Evolutionary conservation across 2,329 filamentous ascomycete genomes (phyloP).

Genomic region (Periconia sp.): DNA sequence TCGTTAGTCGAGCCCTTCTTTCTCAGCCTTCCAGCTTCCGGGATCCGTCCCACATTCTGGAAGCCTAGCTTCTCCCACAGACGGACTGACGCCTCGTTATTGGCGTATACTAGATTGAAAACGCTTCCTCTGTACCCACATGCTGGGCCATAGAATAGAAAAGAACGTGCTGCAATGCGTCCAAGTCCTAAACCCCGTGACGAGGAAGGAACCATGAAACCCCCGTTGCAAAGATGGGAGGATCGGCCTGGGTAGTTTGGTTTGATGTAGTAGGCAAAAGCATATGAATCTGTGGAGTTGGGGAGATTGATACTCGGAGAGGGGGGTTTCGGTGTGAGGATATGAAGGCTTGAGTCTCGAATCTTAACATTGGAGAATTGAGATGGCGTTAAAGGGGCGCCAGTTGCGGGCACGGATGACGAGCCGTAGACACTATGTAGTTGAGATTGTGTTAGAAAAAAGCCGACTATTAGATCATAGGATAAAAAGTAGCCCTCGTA

Average conservation of each 20-base stretch:
- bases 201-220: conserved; percentile 44
- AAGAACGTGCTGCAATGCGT: conserved; percentile 12
- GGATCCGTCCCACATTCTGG: conserved; percentile 8
- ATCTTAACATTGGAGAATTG: conserved; percentile 5
- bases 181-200: conserved; percentile 9
- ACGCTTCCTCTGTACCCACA: conserved; percentile 11
- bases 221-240: conserved; percentile 77
- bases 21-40: conserved; percentile 11
- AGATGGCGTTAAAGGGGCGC: conserved; percentile 1
- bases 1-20: background rate
- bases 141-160: conserved; percentile 10
- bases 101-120: conserved; percentile 13
- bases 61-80: conserved; percentile 12
- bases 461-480: conserved; percentile 11
- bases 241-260: conserved; percentile 87
- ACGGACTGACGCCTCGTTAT: conserved; percentile 9
- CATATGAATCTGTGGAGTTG: conserved; percentile 5
- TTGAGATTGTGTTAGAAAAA: conserved; percentile 7
- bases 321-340: background rate
- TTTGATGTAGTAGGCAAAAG: conserved; percentile 75
- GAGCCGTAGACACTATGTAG: conserved; percentile 1
- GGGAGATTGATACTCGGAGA: background rate
- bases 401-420: background rate
- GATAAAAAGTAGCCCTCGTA: conserved; percentile 10
- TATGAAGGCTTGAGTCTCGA: conserved; percentile 3